These are phyloP conservation scores for Aspergillaceae sp. DNA, from an alignment of 2,329 filamentous ascomycete species.

Conservation along the genomic window DNA sequence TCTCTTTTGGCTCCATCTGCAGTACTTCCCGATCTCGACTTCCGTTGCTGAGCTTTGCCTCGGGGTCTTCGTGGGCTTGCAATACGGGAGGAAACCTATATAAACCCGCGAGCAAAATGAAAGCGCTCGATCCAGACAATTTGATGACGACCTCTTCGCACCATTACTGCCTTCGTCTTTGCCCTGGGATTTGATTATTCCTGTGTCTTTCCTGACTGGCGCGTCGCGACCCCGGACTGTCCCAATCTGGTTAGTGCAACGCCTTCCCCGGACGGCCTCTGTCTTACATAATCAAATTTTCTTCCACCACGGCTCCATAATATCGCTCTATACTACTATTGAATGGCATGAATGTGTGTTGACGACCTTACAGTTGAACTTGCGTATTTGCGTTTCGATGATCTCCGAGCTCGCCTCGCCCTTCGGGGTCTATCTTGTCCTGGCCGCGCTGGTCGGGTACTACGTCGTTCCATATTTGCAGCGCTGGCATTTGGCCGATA, in stretches of 20 bases:
- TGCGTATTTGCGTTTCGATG: slow-evolving; percentile 12
- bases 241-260: slow-evolving; percentile 4
- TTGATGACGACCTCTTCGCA: no score
- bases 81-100: not conserved
- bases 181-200: no score
- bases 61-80: slow-evolving; percentile 8
- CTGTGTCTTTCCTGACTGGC: no score
- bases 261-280: not conserved
- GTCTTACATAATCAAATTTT: not conserved
- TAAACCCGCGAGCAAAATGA: not conserved
- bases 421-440: slow-evolving; percentile 32
- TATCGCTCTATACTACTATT: no score
- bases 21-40: slow-evolving; percentile 15
- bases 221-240: no score
- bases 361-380: no score
- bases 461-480: slow-evolving; percentile 52
- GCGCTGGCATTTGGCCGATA: slow-evolving; percentile 44
- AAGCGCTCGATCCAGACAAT: no score
- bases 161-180: no score
- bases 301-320: not conserved
- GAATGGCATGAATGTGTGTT: no score
- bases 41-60: slow-evolving; percentile 16
- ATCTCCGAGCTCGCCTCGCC: slow-evolving; percentile 17
- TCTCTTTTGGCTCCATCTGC: slow-evolving; percentile 2
- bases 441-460: slow-evolving; percentile 46